phyloP scores from a whole-genome alignment of 1,284 basidiomycete genomes.

The Pulveroboletus sp. region DNA sequence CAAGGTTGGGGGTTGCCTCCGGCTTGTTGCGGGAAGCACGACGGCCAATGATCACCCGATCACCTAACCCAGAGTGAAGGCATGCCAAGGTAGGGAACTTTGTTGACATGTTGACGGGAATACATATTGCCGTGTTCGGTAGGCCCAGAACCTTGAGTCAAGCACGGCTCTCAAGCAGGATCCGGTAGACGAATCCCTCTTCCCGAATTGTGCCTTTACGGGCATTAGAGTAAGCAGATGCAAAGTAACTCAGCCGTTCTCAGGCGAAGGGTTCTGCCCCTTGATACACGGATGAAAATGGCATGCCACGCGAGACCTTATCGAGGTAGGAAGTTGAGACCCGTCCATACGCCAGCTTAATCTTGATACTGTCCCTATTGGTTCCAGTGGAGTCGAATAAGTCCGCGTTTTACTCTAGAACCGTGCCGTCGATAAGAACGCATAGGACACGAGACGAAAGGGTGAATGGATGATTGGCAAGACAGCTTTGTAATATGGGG shows the following conservation, averaged over 20 bases:
- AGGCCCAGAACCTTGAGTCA: slow-evolving; percentile 19
- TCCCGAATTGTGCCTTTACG: slow-evolving; percentile 10
- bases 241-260: slow-evolving; percentile 12
- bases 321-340: background rate
- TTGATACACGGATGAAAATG: slow-evolving; percentile 3
- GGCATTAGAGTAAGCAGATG: slow-evolving; percentile 12
- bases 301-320: slow-evolving; percentile 5
- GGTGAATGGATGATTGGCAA: slow-evolving; percentile 1
- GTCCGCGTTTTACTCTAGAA: background rate
- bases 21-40: slow-evolving; percentile 17
- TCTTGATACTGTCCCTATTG: background rate
- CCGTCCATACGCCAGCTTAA: background rate
- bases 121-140: slow-evolving; percentile 20
- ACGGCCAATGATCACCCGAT: slow-evolving; percentile 17
- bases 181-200: slow-evolving; percentile 18
- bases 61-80: slow-evolving; percentile 4
- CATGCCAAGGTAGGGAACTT: slow-evolving; percentile 8
- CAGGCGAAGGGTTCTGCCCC: slow-evolving; percentile 14
- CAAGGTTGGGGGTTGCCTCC: slow-evolving; percentile 24
- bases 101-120: slow-evolving; percentile 13
- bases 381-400: slow-evolving; percentile 1
- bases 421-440: background rate
- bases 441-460: slow-evolving; percentile 10
- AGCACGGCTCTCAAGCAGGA: slow-evolving; percentile 26
- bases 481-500: background rate